Percentiles rank a stretch among this genome's conserved stretches.
phyloP scores from a whole-genome alignment of 2,329 filamentous ascomycete genomes.

The Ophiostoma pallidulum region DNA sequence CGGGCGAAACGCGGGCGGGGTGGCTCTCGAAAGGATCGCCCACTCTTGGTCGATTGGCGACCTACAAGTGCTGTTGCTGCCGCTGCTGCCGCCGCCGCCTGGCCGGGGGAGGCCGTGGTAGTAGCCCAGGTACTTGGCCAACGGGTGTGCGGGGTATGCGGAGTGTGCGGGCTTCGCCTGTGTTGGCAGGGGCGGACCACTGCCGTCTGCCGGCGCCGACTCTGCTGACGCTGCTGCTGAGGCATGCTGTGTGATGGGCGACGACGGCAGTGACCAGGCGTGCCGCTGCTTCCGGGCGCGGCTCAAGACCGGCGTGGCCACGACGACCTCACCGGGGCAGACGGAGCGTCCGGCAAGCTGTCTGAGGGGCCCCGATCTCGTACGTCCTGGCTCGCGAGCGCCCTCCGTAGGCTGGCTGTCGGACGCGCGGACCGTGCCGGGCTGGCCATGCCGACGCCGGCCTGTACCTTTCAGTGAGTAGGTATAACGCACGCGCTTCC shows the following conservation, averaged over 20 bases:
- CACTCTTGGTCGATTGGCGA: slow-evolving; percentile 27
- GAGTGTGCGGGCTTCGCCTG: too few species aligned
- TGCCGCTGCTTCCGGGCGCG: slow-evolving; percentile 21
- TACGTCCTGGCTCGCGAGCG: too few species aligned
- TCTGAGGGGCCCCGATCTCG: not conserved
- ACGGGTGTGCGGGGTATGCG: not conserved
- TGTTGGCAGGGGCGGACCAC: too few species aligned
- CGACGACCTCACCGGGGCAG: slow-evolving; percentile 18
- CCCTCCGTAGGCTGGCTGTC: not conserved
- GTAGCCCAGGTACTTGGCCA: slow-evolving; percentile 4
- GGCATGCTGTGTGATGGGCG: slow-evolving; percentile 16
- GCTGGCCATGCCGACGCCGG: not conserved
- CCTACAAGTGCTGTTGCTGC: slow-evolving; percentile 1
- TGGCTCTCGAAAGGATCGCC: slow-evolving; percentile 24
- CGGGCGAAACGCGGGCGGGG: slow-evolving; percentile 23
- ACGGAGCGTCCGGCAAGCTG: slow-evolving; percentile 1
- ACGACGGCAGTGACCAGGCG: slow-evolving; percentile 18
- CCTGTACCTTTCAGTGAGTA: slow-evolving; percentile 17
- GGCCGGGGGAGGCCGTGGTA: not conserved
- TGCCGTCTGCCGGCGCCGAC: too few species aligned
- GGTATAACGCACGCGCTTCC: slow-evolving; percentile 18
- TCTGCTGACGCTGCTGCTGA: not conserved
- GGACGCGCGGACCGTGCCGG: not conserved
- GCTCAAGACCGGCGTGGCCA: slow-evolving; percentile 26
- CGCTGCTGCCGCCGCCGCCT: not conserved